Base-by-base conservation (phyloP, 192 early-diverging fungal species). In the Coemansia sp. region DNA sequence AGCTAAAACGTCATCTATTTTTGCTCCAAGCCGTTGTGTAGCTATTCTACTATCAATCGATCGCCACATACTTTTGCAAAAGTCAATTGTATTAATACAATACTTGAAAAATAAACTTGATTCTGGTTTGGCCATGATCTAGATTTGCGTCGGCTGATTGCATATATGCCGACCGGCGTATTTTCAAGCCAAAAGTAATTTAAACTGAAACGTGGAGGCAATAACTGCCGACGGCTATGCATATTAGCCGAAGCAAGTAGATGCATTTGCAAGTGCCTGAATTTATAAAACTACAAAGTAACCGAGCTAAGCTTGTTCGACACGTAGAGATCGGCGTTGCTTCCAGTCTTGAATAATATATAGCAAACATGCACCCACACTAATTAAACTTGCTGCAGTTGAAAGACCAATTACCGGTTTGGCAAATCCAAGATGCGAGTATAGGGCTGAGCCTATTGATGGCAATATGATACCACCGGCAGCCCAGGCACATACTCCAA, bases 401-500 rank as follows among this genome's bases (percentile, higher is more conserved):
- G 65, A 23, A 17, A 76, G 37, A 6, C 14, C 55, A 50, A 71
- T 64, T 7, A 67, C 43, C 3, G 74, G 49, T 4, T 32, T 57
- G 10, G 65, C n/a, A 64, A 76, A 76, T 17, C 74, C 74, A 35
- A 24, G 24, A 2, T 37, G n/a, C 8, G 60, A 25, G 50, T 76
- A 76, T 17, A 76, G 29, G 0, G 65, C 74, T 5, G 74, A 54
- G 8, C 64, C 74, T 17, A 76, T 64, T 1, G 68, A 68, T 6
- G 74, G 68, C n/a, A 76, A 25, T 4, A 52, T 53, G 10, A 76
- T 76, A 8, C 68, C 74, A 6, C 65, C 65, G 1, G 52, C 27
- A 10, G 74, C 64, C 74, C 74, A 76, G 0, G 74, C 59, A 32
- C 58, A 24, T 21, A 52, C 50, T 7, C 65, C 58, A n/a, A 76